phyloP scores from a whole-genome alignment of 208 protist species.

The Trypanosoma melophagium region DNA sequence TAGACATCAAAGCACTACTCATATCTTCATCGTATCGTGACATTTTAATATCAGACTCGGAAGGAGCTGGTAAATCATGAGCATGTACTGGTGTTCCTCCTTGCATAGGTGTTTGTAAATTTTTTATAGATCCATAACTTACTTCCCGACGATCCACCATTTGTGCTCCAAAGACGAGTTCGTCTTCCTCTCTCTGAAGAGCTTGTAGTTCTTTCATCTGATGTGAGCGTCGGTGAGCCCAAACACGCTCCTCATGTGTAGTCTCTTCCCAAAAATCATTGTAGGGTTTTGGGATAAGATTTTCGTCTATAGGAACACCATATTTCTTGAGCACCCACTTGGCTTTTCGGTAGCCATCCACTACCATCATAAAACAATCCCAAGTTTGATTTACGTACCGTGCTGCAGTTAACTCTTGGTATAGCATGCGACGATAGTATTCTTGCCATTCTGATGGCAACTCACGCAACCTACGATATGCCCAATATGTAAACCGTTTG shows the following conservation, averaged over 20 bases:
- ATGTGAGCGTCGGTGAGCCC: constrained; percentile 83
- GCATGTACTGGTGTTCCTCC: constrained; percentile 81
- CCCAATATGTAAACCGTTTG: constrained; percentile 85
- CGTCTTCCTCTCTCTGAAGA: constrained; percentile 78
- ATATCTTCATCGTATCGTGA: constrained; percentile 79
- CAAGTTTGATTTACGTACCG: constrained; percentile 86
- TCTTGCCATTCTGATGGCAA: constrained; percentile 81
- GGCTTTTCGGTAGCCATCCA: constrained; percentile 82
- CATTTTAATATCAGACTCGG: constrained; percentile 71
- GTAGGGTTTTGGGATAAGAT: constrained; percentile 79
- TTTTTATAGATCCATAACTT: constrained; percentile 60
- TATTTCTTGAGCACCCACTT: constrained; percentile 90
- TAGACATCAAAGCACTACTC: constrained; percentile 88
- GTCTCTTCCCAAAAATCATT: constrained; percentile 92
- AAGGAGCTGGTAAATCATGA: constrained; percentile 74
- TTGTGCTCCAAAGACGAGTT: constrained; percentile 74
- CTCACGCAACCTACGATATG: constrained; percentile 71
- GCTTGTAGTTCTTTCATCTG: constrained; percentile 89
- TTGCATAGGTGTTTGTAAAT: constrained; percentile 79
- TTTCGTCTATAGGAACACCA: constrained; percentile 66
- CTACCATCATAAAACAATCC: constrained; percentile 91
- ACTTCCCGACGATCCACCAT: constrained; percentile 75
- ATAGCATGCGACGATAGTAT: constrained; percentile 86
- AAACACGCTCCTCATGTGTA: constrained; percentile 86
- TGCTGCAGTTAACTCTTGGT: constrained; percentile 73